Evolutionary conservation across 2,329 filamentous ascomycete species (phyloP), one percentile per base, ranked within the genome.

Genomic region (Pleurostoma richardsiae): DNA sequence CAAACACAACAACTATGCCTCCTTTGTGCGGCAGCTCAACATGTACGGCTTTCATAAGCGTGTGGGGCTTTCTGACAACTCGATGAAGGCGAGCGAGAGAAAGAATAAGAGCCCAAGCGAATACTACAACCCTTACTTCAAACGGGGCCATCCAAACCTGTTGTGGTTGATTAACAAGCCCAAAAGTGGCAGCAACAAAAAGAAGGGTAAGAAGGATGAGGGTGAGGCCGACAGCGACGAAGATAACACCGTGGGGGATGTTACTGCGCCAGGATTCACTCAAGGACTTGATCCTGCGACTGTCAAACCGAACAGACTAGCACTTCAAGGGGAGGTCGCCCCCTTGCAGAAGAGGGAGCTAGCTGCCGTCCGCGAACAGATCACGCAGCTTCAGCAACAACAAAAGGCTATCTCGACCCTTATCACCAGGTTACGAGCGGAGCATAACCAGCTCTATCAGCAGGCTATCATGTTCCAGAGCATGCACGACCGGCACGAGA

Each of bases 11-110:
- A 96, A 96, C 65, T 96, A 96, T 67, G 91, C 91, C 41, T 96
- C 91, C 54, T 96, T 96, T 63, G 91, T 96, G 46, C 85, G 91
- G 33, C 91, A 96, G 64, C 77, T 96, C 52, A 96, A 96, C 68
- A 96, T 96, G 76, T 96, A 96, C 65, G 91, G 95, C 52, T 99
- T 99, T 60, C 94, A 99, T 75, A 99, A 99, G 73, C 86, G 88
- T 39, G 88, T 94, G 4, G 88, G 88, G 4, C 77, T 99, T 19
- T 96, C 91, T 4, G 94, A 99, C 67, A 96, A 96, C 62, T 96
- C 91, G 0, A 95, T 99, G 87, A 88, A 94, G 55, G 91, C 95
- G 5, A 96, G 91, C 62, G 94, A 97, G 70, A 85, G 91, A 51
- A 96, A 96, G 65, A 92, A 92, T 63, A 99, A 99, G 71, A 96